These are phyloP conservation scores for Lentinula guzmanii DNA, from an alignment of 768 basidiomycete species.

Conservation along the genomic window DNA sequence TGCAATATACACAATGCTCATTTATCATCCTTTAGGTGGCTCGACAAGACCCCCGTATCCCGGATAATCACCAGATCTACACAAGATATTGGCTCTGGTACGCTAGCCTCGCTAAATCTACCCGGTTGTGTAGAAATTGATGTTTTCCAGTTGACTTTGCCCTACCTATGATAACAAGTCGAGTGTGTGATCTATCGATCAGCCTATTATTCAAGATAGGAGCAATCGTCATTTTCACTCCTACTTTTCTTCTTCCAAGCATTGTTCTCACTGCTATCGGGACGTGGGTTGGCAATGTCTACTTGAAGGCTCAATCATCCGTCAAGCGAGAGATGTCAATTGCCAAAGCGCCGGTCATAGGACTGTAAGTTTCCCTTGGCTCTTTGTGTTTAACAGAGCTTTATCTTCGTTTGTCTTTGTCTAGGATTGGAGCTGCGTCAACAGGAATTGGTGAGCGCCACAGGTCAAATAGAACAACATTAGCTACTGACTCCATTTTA, in stretches of 20 bases:
- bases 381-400: neutral
- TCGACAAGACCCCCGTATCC: conserved; percentile 43
- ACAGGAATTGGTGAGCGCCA: neutral
- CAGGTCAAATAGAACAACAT: conserved; percentile 13
- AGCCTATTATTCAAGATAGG: conserved; percentile 17
- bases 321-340: conserved; percentile 17
- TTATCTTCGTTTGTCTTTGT: neutral
- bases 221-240: conserved; percentile 20
- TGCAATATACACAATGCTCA: conserved; percentile 35
- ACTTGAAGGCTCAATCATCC: conserved; percentile 18
- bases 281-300: conserved; percentile 17
- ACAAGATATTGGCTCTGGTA: conserved; percentile 35
- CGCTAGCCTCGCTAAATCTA: neutral
- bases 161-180: conserved; percentile 4
- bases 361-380: conserved; percentile 27
- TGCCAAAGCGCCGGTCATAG: conserved; percentile 13
- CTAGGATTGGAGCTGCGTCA: conserved; percentile 12
- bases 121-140: neutral
- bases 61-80: conserved; percentile 44
- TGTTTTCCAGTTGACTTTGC: conserved; percentile 11
- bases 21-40: conserved; percentile 29
- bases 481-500: neutral
- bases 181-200: conserved; percentile 9
- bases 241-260: conserved; percentile 22
- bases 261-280: conserved; percentile 19